A percentile compares a stretch with the other conserved stretches of the same genome.
Evolutionary conservation across 2,329 filamentous ascomycete species (phyloP).

Genomic region (Venturia effusa): DNA sequence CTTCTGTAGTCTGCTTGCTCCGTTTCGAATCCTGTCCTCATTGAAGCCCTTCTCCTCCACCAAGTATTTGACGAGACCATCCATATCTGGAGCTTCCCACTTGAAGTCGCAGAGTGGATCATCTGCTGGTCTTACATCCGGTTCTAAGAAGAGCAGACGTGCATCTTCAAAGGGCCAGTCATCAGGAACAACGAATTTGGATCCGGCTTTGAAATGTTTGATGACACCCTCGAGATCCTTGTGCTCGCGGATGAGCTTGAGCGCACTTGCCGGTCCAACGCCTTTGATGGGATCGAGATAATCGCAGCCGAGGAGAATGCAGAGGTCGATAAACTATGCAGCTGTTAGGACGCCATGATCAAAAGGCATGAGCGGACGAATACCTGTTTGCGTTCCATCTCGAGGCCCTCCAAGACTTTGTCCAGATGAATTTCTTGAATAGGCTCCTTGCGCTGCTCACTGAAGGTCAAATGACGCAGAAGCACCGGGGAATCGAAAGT

Average conservation of each 20-base stretch:
- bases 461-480: slow-evolving; percentile 87
- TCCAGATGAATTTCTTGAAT: slow-evolving; percentile 90
- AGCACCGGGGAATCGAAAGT: slow-evolving; percentile 91
- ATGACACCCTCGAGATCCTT: slow-evolving; percentile 80
- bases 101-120: slow-evolving; percentile 90
- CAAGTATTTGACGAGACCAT: slow-evolving; percentile 80
- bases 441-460: slow-evolving; percentile 92
- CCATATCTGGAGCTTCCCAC: slow-evolving; percentile 88
- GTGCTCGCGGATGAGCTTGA: slow-evolving; percentile 90
- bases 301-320: slow-evolving; percentile 93
- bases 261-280: slow-evolving; percentile 79
- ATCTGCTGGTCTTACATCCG: slow-evolving; percentile 75
- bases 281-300: slow-evolving; percentile 96
- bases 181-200: slow-evolving; percentile 81
- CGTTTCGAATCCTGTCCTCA: slow-evolving; percentile 80
- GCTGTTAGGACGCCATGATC: slow-evolving; percentile 10
- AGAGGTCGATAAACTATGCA: slow-evolving; percentile 84
- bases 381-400: slow-evolving; percentile 81
- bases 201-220: slow-evolving; percentile 62
- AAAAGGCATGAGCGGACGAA: slow-evolving; percentile 11
- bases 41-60: slow-evolving; percentile 95
- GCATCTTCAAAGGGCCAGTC: slow-evolving; percentile 95
- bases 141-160: slow-evolving; percentile 80
- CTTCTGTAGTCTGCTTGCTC: slow-evolving; percentile 71
- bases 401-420: slow-evolving; percentile 74